Percentiles rank a stretch among this genome's conserved stretches.
Evolutionary conservation across 495 filamentous ascomycete genomes (phyloP).

Genomic region (Aspergillus taichungensis): DNA sequence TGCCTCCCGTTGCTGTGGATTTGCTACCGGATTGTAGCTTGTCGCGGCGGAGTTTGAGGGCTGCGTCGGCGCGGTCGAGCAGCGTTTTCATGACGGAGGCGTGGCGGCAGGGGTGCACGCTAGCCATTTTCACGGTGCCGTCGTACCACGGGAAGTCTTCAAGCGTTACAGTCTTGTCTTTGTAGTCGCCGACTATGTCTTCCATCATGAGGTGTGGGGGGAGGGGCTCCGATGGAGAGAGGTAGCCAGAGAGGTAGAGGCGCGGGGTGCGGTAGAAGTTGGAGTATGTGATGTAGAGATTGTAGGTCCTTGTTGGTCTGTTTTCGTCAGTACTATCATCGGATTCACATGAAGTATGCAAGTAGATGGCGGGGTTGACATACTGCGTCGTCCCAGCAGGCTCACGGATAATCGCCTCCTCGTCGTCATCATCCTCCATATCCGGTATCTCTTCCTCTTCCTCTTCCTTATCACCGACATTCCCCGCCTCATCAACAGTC

Average conservation of each 20-base stretch:
- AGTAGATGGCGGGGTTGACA: constrained; percentile 23
- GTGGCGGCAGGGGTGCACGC: constrained; percentile 88
- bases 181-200: constrained; percentile 98
- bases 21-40: constrained; percentile 42
- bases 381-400: constrained; percentile 60
- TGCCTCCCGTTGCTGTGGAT: constrained; percentile 46
- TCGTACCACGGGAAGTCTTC: constrained; percentile 95
- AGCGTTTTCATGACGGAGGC: constrained; percentile 97
- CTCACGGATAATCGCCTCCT: constrained; percentile 93
- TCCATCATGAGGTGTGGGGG: constrained; percentile 94
- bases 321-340: neutral
- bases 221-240: constrained; percentile 72
- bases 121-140: constrained; percentile 80
- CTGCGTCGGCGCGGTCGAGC: constrained; percentile 88
- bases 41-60: constrained; percentile 77
- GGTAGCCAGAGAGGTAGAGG: constrained; percentile 88
- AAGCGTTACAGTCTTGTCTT: constrained; percentile 97
- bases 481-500: constrained; percentile 77
- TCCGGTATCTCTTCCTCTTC: constrained; percentile 85
- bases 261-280: constrained; percentile 95
- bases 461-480: constrained; percentile 56
- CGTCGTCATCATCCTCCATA: constrained; percentile 97
- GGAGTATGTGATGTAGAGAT: constrained; percentile 94
- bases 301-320: constrained; percentile 85
- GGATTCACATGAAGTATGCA: neutral